Base-by-base conservation (phyloP, 192 early-diverging fungal species). In the Dissophora ornata region DNA sequence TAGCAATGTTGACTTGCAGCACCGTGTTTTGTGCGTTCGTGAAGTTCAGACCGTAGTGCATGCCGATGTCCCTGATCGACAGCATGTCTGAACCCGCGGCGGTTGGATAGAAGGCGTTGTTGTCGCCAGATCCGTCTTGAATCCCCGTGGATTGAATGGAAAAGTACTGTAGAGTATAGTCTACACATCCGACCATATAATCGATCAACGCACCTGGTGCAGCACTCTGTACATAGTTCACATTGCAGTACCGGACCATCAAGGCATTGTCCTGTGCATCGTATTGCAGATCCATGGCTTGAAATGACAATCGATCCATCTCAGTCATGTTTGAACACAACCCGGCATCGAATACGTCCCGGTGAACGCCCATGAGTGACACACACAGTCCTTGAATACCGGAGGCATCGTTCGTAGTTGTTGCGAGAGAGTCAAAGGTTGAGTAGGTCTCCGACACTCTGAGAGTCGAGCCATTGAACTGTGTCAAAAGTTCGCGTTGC, bases 61-160 rank as follows among this genome's bases (percentile, higher is more conserved):
- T 38, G n/a, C 53, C 53, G 21, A 22, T 32, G 34, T 24, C 4
- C 53, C 22, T 55, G 53, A 55, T 55, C 19, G 53, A 55, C 53
- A 55, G 53, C 53, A 55, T 55, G 18, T 55, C 53, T 34, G 53
- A 55, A 32, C 53, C 53, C n/a, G 53, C 53, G 34, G 53, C 53
- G 16, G 53, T 55, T 32, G 53, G 53, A 38, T 33, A 55, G 34
- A 55, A 55, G 53, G n/a, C 19, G 33, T 32, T 21, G 34, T 38
- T 19, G 10, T 38, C 3, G 53, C 28, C 30, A 38, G 53, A 55
- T 55, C 53, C 53, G 22, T 55, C 53, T 55, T 55, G 26, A 32
- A 55, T 55, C 53, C 53, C 53, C 34, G 53, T 55, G 30, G 53
- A 55, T 30, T 55, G 53, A 55, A 55, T 55, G 53, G 53, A 55